A percentile compares a stretch with the other conserved stretches of the same genome.
These are phyloP conservation scores for Acacia concinna DNA, from an alignment of 331 rosid genomes.

Conservation along the genomic window DNA sequence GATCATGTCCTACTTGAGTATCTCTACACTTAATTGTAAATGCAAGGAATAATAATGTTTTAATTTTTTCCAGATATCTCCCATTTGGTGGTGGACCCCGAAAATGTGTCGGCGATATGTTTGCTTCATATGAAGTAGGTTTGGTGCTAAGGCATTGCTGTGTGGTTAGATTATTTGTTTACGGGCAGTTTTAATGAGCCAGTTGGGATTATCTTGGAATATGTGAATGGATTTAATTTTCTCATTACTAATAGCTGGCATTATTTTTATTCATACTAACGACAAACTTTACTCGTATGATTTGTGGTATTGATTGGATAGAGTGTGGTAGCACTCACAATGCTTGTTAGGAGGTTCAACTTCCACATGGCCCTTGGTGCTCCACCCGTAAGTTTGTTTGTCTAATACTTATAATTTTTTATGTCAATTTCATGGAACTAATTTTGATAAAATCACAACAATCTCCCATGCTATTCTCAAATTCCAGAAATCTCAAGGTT, in stretches of 20 bases:
- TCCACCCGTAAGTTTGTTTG: slow-evolving; percentile 65
- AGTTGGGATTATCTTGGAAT: slow-evolving; percentile 3
- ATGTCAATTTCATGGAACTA: not conserved
- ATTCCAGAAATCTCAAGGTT: not conserved
- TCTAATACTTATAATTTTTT: not conserved
- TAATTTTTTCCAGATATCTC: slow-evolving; percentile 59
- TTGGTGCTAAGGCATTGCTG: not conserved
- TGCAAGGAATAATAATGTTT: slow-evolving; percentile 2
- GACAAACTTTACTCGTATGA: slow-evolving; percentile 11
- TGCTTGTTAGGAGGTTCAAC: slow-evolving; percentile 86
- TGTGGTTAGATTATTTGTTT: slow-evolving; percentile 20
- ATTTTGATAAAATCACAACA: slow-evolving; percentile 4
- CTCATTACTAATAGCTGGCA: not conserved
- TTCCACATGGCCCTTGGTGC: slow-evolving; percentile 87
- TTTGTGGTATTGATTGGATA: slow-evolving; percentile 39
- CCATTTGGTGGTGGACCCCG: slow-evolving; percentile 98
- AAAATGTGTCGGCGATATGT: slow-evolving; percentile 89
- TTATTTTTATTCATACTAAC: slow-evolving; percentile 24
- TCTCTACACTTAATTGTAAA: slow-evolving; percentile 4
- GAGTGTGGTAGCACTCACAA: slow-evolving; percentile 86
- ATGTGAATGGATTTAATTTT: slow-evolving; percentile 15
- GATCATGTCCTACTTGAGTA: not conserved
- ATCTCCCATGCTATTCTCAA: not conserved
- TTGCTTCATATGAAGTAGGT: slow-evolving; percentile 88
- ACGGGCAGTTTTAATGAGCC: slow-evolving; percentile 1